These are phyloP conservation scores for Bassia scoparia DNA, from an alignment of 148 eudicot genomes.

Conservation along the genomic window DNA sequence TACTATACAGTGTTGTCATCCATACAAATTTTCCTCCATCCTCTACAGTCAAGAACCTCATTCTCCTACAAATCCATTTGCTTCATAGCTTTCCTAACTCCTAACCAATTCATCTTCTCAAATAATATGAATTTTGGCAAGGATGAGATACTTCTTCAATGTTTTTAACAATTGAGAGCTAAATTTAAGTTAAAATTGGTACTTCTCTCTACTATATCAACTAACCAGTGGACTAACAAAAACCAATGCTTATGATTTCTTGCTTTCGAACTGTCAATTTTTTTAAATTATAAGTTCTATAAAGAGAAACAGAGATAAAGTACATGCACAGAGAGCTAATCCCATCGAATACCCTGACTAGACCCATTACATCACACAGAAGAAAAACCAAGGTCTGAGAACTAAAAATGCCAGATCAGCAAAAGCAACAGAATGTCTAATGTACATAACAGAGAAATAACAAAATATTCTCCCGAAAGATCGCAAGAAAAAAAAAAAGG, in stretches of 20 bases:
- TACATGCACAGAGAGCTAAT: background rate
- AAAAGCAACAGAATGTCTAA: background rate
- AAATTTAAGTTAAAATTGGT: background rate
- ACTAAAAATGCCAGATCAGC: background rate
- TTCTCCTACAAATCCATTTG: too few relatives aligned
- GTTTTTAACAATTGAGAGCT: background rate
- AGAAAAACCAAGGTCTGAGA: slow-evolving; percentile 1
- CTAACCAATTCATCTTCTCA: background rate
- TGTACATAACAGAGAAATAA: background rate
- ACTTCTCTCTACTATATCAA: background rate
- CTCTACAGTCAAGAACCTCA: too few relatives aligned
- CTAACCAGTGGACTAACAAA: background rate
- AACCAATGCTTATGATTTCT: background rate
- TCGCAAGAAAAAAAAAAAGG: slow-evolving; percentile 1
- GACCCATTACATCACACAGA: background rate
- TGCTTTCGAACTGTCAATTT: background rate
- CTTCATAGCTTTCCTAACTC: too few relatives aligned
- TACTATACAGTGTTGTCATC: background rate
- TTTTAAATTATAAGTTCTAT: background rate
- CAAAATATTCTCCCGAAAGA: background rate
- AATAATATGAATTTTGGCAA: background rate
- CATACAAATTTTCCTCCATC: background rate
- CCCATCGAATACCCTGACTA: background rate
- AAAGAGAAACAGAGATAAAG: background rate
- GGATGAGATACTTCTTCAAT: background rate